Evolutionary conservation across 148 eudicot genomes (phyloP), one percentile per base, ranked within the genome.

Genomic region (Gaultheria prostrata): DNA sequence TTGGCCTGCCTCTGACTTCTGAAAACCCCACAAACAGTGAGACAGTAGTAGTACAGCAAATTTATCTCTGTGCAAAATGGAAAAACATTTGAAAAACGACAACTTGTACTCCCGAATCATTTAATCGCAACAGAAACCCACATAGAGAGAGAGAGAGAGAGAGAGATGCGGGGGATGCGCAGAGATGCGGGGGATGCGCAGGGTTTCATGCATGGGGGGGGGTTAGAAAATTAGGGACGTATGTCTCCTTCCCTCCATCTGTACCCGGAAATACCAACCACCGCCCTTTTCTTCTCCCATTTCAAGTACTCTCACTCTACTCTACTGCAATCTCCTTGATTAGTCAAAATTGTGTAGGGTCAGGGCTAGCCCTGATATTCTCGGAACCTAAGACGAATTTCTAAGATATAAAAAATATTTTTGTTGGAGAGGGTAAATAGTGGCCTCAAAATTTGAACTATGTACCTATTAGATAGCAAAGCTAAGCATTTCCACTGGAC

Each of bases 1-100:
- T 57, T 79, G 51, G 71, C 82, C 50, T 59, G 71, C 82, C 50
- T 59, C 82, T 33, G 81, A 75, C 78, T 45, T 75, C 53, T 75
- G 78, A 46, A 45, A 32, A 17, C 81, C 69, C 81, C 54, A 67
- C 48, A 26, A 78, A 9, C 80, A 28, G n/a, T n/a, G 46, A 24
- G 79, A 49, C 79, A 30, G 17, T n/a, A n/a, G n/a, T n/a, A n/a
- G n/a, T 21, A 32, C 82, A 56, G 50, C 57, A 39, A 39, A 39
- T 79, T 79, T 39, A n/a, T 7, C 63, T 26, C 5, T 65, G 30
- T n/a, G 33, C 6, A 3, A 65, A 65, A 6, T 39, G 43, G 69
- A 26, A 79, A 79, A 79, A 57, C 35, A 9, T 11, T 56, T 7
- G 82, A 20, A 73, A 73, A 43, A 73, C 7, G 63, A 69, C 72